A percentile compares a stretch with the other conserved stretches of the same genome.
Conservation (phyloP, 2,329 filamentous ascomycete species). For the Hortaea sp. region DNA sequence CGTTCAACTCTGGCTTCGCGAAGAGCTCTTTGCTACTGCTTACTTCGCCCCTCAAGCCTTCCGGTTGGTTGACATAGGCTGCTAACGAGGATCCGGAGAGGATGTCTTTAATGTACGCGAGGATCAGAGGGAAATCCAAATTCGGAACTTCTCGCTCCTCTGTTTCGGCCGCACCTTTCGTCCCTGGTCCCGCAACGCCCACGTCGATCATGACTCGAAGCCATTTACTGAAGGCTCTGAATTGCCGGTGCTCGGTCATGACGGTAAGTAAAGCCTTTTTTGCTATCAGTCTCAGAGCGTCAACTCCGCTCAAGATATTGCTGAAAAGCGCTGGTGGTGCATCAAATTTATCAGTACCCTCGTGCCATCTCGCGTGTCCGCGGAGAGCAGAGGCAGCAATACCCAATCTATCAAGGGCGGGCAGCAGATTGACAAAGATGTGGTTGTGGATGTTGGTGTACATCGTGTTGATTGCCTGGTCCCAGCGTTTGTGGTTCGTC, state of each 20-base stretch:
- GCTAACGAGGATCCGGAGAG: constrained; percentile 12
- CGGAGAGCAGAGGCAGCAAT: constrained; percentile 74
- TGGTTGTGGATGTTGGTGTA: constrained; percentile 68
- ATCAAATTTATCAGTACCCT: constrained; percentile 49
- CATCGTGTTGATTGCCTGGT: constrained; percentile 70
- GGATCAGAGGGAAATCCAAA: constrained; percentile 62
- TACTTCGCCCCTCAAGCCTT: neutral
- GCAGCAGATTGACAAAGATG: constrained; percentile 78
- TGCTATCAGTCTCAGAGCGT: constrained; percentile 63
- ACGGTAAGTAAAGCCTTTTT: constrained; percentile 62
- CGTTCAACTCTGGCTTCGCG: constrained; percentile 4
- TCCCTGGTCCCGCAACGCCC: constrained; percentile 53
- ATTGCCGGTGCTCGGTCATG: constrained; percentile 69
- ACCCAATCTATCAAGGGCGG: constrained; percentile 71
- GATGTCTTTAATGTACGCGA: constrained; percentile 63
- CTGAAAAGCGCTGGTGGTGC: constrained; percentile 35
- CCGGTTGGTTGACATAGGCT: constrained; percentile 1
- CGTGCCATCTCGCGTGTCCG: constrained; percentile 73
- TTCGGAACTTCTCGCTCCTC: constrained; percentile 62
- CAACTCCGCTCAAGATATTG: constrained; percentile 53
- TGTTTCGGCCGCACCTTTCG: constrained; percentile 55
- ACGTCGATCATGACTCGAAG: constrained; percentile 73
- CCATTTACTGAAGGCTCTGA: constrained; percentile 72
- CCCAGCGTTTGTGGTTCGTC: constrained; percentile 72
- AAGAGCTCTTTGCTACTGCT: constrained; percentile 1